phyloP scores from a whole-genome alignment of 2,329 filamentous ascomycete species.

The Aspergillus texensis region DNA sequence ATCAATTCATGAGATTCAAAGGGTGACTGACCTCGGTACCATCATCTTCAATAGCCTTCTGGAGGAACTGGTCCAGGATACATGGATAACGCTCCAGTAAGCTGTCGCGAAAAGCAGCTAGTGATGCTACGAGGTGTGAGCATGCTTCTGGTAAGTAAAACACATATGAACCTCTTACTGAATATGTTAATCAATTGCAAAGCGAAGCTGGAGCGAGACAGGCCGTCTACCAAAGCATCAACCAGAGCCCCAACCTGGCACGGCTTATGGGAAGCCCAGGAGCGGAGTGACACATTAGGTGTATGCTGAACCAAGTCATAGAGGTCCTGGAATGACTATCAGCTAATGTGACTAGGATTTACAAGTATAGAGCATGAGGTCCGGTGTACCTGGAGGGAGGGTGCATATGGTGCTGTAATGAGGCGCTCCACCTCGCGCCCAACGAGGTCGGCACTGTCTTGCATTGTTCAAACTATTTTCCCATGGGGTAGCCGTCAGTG shows the following conservation, averaged over 20 bases:
- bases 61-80: slow-evolving; percentile 39
- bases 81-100: slow-evolving; percentile 36
- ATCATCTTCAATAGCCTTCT: slow-evolving; percentile 30
- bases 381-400: slow-evolving; percentile 50
- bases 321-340: slow-evolving; percentile 30
- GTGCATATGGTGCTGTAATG: slow-evolving; percentile 53
- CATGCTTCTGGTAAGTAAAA: slow-evolving; percentile 1
- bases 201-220: slow-evolving; percentile 55
- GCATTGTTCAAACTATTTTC: slow-evolving; percentile 25
- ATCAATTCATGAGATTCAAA: background rate
- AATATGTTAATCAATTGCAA: slow-evolving; percentile 54
- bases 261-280: slow-evolving; percentile 52
- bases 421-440: slow-evolving; percentile 50
- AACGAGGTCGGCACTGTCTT: slow-evolving; percentile 28
- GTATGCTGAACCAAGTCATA: slow-evolving; percentile 31
- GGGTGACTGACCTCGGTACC: slow-evolving; percentile 32
- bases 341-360: background rate
- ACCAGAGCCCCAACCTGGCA: slow-evolving; percentile 53
- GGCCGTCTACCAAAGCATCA: slow-evolving; percentile 50
- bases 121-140: slow-evolving; percentile 28
- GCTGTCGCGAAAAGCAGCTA: slow-evolving; percentile 34
- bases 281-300: slow-evolving; percentile 39
- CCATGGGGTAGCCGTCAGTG: background rate
- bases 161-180: slow-evolving; percentile 38
- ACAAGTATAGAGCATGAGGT: slow-evolving; percentile 5